These are phyloP conservation scores for Boletus pseudo-olivaceus DNA, from an alignment of 768 basidiomycete genomes.

Conservation along the genomic window DNA sequence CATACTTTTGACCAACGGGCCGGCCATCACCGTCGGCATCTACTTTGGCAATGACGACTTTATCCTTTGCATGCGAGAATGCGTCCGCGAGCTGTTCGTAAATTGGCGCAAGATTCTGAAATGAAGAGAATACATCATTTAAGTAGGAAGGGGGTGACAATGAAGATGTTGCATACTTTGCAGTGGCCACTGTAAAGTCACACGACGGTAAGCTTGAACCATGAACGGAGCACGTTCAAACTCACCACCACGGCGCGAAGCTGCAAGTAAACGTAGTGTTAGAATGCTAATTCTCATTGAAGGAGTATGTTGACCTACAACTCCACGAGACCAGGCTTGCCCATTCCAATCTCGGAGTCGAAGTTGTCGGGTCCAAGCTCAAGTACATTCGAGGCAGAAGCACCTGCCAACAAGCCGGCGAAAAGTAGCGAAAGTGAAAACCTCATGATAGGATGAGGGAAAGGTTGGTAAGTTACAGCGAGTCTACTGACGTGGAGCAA, in stretches of 20 bases:
- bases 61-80: slow-evolving; percentile 73
- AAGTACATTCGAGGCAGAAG: slow-evolving; percentile 75
- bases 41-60: slow-evolving; percentile 86
- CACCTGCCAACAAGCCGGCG: slow-evolving; percentile 52
- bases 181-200: slow-evolving; percentile 65
- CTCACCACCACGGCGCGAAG: slow-evolving; percentile 88
- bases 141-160: not conserved
- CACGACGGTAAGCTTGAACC: not conserved
- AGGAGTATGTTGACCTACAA: slow-evolving; percentile 56
- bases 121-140: not conserved
- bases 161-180: slow-evolving; percentile 51
- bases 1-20: slow-evolving; percentile 71
- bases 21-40: slow-evolving; percentile 89
- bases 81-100: slow-evolving; percentile 90
- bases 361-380: slow-evolving; percentile 77
- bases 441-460: slow-evolving; percentile 46
- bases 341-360: slow-evolving; percentile 69
- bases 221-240: slow-evolving; percentile 3
- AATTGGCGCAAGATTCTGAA: slow-evolving; percentile 77
- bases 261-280: slow-evolving; percentile 34
- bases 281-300: not conserved
- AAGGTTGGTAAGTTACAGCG: not conserved
- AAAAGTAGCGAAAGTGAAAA: slow-evolving; percentile 53
- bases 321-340: slow-evolving; percentile 83
- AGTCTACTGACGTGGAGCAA: slow-evolving; percentile 27